A percentile compares a stretch with the other conserved stretches of the same genome.
These are phyloP conservation scores for Diaporthe australafricana DNA, from an alignment of 2,329 filamentous ascomycete species.

Conservation along the genomic window DNA sequence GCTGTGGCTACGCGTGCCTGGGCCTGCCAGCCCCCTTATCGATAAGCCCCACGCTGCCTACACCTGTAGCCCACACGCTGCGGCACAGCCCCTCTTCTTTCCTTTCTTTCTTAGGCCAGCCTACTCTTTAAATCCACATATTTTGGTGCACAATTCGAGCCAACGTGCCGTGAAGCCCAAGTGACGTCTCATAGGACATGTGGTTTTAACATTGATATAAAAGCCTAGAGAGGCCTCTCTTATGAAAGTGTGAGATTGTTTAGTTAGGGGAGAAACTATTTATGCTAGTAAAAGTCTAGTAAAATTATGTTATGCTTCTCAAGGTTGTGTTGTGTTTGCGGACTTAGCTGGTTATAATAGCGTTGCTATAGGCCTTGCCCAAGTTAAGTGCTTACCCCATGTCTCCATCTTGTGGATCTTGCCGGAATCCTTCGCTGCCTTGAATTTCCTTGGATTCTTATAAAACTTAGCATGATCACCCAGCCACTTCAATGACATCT, in stretches of 20 bases:
- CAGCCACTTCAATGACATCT: not conserved
- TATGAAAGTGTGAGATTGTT: too few species aligned
- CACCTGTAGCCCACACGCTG: too few species aligned
- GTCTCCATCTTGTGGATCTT: constrained; percentile 18
- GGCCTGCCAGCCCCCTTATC: too few species aligned
- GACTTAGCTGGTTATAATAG: constrained; percentile 17
- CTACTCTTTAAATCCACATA: not conserved
- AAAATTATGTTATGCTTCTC: not conserved
- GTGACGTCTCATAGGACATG: too few species aligned
- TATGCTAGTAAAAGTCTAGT: too few species aligned
- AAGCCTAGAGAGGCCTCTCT: too few species aligned
- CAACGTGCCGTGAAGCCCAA: not conserved
- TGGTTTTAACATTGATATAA: not conserved
- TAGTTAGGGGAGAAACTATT: too few species aligned
- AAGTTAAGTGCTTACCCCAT: not conserved
- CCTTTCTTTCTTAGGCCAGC: not conserved
- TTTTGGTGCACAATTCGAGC: not conserved
- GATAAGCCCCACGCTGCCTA: too few species aligned
- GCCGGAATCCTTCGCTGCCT: constrained; percentile 19
- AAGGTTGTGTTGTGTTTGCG: not conserved
- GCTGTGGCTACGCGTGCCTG: too few species aligned
- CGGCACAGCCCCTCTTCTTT: not conserved
- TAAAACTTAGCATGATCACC: not conserved
- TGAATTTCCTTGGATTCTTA: constrained; percentile 12
- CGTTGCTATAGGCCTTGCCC: constrained; percentile 6